A percentile compares a stretch with the other conserved stretches of the same genome.
phyloP scores from a whole-genome alignment of 257 asterid species.

The Coffea canephora region DNA sequence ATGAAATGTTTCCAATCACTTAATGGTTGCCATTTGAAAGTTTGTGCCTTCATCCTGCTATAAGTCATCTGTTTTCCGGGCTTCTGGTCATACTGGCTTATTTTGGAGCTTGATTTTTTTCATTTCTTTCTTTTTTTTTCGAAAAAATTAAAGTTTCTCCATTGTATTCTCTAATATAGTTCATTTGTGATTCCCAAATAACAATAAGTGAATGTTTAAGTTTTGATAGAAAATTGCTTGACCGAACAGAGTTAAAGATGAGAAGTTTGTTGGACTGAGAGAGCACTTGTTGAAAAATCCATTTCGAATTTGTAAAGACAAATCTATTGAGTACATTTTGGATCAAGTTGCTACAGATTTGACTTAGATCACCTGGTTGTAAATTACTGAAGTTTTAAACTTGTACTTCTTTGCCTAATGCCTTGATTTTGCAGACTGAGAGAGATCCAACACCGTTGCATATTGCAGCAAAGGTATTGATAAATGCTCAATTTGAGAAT shows the following conservation, averaged over 20 bases:
- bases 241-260: not conserved
- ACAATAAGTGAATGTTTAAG: not conserved
- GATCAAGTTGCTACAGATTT: not conserved
- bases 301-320: not conserved
- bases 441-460: constrained; percentile 84
- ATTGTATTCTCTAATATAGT: not conserved
- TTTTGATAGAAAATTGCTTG: not conserved
- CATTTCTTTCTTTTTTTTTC: too few relatives aligned
- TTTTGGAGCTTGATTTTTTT: not conserved
- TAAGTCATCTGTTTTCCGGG: not conserved
- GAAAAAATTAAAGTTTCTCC: not conserved
- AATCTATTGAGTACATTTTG: not conserved
- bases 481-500: constrained; percentile 83
- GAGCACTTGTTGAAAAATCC: not conserved
- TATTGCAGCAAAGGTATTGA: constrained; percentile 74
- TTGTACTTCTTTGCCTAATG: not conserved
- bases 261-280: not conserved
- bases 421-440: constrained; percentile 54
- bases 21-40: not conserved
- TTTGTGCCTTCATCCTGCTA: not conserved
- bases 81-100: not conserved
- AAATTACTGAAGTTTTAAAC: not conserved
- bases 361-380: not conserved
- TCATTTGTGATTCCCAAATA: too few relatives aligned
- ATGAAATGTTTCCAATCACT: not conserved